Base-by-base conservation (phyloP, 2,329 filamentous ascomycete genomes). In the Xylaria sp. region DNA sequence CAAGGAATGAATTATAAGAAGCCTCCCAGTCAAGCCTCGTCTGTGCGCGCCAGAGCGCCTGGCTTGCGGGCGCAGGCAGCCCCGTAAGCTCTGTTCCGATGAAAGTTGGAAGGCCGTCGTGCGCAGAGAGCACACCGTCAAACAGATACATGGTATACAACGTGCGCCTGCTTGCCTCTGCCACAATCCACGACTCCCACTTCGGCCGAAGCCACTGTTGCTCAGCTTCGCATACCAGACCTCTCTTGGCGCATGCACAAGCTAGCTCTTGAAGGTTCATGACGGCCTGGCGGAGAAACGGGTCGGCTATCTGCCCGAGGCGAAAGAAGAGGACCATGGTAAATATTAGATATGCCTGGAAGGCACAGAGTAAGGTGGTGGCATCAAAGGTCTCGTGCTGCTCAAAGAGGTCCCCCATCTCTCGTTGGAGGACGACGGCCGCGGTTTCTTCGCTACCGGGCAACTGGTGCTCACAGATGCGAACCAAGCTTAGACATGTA, bases 261-360 rank as follows among this genome's bases (percentile, higher is more conserved):
- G 85, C 84, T 17, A 87, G 67, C 5, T 84, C 81, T 73, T 86
- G 84, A 0, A 87, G 78, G 11, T 81, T 82, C 61, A 86, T 82
- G 73, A 86, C 82, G 2, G 78, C 77, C 13, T 81, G 77, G 13
- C 82, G 80, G 5, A 81, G 73, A 38, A 81, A 78, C 0, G 77
- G 68, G 11, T 69, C 62, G 0, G 71, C 54, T n/a, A 69, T 68
- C 10, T 73, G 70, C 0, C 69, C 69, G 13, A 74, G 66, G 0
- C 73, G 73, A 60, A 85, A 86, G 69, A 84, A 86, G 2, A 84
- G 55, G 2, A 83, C 77, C 72, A 87, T 80, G 1, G 79, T 73
- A 66, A 86, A 86, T n/a, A 87, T 78, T 2, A 88, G 74, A 71
- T 85, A 86, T 0, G 85, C 82, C 67, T 88, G 86, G 44, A 86